phyloP scores from a whole-genome alignment of 164 flowering plant genomes.

The Annona cherimola region DNA sequence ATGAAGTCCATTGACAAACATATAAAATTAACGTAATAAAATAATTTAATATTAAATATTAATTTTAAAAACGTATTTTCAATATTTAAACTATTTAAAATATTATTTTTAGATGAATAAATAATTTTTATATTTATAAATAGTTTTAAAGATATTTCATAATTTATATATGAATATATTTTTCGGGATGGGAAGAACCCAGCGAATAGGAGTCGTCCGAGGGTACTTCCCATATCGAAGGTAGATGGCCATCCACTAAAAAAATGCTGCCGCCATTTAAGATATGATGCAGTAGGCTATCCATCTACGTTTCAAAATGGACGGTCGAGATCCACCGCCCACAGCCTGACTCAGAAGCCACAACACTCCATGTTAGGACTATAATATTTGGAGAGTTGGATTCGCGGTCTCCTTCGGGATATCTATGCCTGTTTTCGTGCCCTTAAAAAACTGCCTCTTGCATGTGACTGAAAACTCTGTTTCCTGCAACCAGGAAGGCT shows the following conservation, averaged over 20 bases:
- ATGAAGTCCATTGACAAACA: too few relatives aligned
- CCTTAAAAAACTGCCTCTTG: constrained; percentile 5
- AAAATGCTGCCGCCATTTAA: background rate
- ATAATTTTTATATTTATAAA: too few relatives aligned
- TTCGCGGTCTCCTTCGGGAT: background rate
- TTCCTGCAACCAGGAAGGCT: background rate
- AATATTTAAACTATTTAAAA: too few relatives aligned
- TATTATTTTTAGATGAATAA: too few relatives aligned
- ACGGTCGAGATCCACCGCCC: background rate
- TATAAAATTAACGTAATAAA: too few relatives aligned
- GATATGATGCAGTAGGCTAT: background rate
- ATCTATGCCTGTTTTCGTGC: background rate
- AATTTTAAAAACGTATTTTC: too few relatives aligned
- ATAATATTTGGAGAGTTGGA: background rate
- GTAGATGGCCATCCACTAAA: background rate
- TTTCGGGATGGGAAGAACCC: too few relatives aligned
- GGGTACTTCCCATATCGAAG: too few relatives aligned
- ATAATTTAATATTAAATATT: too few relatives aligned
- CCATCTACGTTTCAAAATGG: background rate
- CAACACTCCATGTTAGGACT: background rate
- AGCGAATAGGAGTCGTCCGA: too few relatives aligned
- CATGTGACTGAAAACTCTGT: constrained; percentile 18
- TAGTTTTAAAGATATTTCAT: too few relatives aligned
- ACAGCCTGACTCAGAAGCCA: background rate
- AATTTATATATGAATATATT: too few relatives aligned